These are phyloP conservation scores for Plasmodium malariae DNA, from an alignment of 169 alveolate genomes.

Conservation along the genomic window DNA sequence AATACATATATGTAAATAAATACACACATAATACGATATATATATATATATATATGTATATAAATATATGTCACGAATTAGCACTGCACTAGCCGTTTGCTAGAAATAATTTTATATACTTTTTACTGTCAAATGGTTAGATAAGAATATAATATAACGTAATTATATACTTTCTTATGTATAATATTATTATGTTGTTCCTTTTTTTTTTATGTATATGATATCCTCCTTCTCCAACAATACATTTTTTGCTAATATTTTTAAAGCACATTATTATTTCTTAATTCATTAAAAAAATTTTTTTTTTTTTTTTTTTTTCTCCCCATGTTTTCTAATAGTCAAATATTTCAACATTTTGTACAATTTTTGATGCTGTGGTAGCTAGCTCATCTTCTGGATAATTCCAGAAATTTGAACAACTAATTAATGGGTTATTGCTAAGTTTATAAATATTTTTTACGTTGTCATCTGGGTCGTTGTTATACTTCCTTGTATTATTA, in stretches of 20 bases:
- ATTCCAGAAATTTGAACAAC: slow-evolving; percentile 73
- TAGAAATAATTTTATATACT: too few relatives aligned
- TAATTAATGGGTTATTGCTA: slow-evolving; percentile 26
- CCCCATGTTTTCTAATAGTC: slow-evolving; percentile 16
- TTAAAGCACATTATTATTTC: too few relatives aligned
- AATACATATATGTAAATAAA: not conserved
- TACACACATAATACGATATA: not conserved
- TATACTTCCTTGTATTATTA: not conserved
- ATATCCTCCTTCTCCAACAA: too few relatives aligned
- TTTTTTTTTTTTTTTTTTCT: not conserved
- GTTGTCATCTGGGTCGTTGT: slow-evolving; percentile 13
- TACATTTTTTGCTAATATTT: too few relatives aligned
- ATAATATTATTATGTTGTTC: too few relatives aligned
- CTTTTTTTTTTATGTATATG: too few relatives aligned
- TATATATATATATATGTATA: not conserved
- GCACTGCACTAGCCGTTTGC: too few relatives aligned
- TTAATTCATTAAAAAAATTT: too few relatives aligned
- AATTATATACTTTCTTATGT: too few relatives aligned
- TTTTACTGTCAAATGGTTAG: too few relatives aligned
- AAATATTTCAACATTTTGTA: slow-evolving; percentile 55
- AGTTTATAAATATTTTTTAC: slow-evolving; percentile 38
- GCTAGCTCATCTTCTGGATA: slow-evolving; percentile 55
- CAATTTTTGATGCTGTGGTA: slow-evolving; percentile 47
- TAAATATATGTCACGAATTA: not conserved
- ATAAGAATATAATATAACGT: too few relatives aligned